Percentiles rank a stretch among this genome's conserved stretches.
phyloP scores from a whole-genome alignment of 805 yeast species.

The Citeromyces matritensis region DNA sequence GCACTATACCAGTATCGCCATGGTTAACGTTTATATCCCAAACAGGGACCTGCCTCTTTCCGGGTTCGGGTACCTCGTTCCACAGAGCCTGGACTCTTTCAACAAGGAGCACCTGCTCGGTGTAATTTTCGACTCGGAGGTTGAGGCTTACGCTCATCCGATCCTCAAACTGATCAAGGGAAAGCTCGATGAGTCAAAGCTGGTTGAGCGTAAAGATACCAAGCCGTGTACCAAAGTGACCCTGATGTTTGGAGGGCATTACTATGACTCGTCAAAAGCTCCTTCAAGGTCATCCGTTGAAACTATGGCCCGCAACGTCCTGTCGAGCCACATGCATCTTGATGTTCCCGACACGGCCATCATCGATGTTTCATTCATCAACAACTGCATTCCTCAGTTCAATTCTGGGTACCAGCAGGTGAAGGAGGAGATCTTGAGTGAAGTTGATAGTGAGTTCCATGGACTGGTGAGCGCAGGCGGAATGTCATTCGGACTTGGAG shows the following conservation, averaged over 20 bases:
- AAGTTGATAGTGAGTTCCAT: slow-evolving; percentile 17
- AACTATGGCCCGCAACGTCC: slow-evolving; percentile 11
- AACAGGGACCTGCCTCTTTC: slow-evolving; percentile 18
- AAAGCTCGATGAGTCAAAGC: slow-evolving; percentile 3
- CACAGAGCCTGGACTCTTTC: slow-evolving; percentile 25
- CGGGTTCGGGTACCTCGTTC: slow-evolving; percentile 88
- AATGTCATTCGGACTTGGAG: slow-evolving; percentile 63
- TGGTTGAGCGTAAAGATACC: slow-evolving; percentile 5
- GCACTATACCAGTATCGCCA: slow-evolving; percentile 33
- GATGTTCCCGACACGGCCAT: slow-evolving; percentile 10
- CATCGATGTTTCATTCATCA: slow-evolving; percentile 22
- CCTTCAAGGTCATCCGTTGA: slow-evolving; percentile 2
- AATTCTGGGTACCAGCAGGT: slow-evolving; percentile 48
- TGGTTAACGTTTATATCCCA: slow-evolving; percentile 57
- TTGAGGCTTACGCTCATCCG: slow-evolving; percentile 38
- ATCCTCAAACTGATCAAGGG: slow-evolving; percentile 5
- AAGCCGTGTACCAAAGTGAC: slow-evolving; percentile 57
- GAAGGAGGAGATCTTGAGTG: slow-evolving; percentile 17
- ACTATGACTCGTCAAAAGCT: slow-evolving; percentile 3
- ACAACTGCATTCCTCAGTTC: slow-evolving; percentile 67
- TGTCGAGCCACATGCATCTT: slow-evolving; percentile 22
- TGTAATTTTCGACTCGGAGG: slow-evolving; percentile 80
- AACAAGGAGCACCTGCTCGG: slow-evolving; percentile 59
- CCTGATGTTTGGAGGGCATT: slow-evolving; percentile 83
- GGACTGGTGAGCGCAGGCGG: slow-evolving; percentile 53